A percentile compares a stretch with the other conserved stretches of the same genome.
These are phyloP conservation scores for Acacia confusa DNA, from an alignment of 306 rosid genomes.

Conservation along the genomic window DNA sequence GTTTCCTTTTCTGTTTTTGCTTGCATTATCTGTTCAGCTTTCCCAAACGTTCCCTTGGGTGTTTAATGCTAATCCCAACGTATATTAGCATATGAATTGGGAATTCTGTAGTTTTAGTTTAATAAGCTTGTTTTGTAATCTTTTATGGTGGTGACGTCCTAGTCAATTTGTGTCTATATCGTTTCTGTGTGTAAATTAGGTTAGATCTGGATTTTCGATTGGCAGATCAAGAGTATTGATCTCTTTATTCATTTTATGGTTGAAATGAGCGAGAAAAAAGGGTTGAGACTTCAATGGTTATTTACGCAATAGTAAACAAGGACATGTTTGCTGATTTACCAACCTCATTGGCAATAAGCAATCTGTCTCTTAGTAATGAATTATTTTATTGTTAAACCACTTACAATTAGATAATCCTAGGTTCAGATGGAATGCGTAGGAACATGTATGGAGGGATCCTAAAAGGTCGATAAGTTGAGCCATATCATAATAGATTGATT, in stretches of 20 bases:
- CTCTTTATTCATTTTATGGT: constrained; percentile 13
- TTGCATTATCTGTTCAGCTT: not conserved
- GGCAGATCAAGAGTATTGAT: constrained; percentile 26
- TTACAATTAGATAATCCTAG: not conserved
- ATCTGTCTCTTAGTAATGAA: not conserved
- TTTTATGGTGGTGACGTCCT: constrained; percentile 2
- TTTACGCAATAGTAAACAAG: not conserved
- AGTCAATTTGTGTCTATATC: not conserved
- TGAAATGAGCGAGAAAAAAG: not conserved
- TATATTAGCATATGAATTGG: not conserved
- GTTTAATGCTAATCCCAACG: not conserved
- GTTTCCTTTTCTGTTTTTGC: not conserved
- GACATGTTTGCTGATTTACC: not conserved
- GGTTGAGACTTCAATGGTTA: not conserved
- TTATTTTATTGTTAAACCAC: not conserved
- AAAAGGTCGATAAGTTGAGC: not conserved
- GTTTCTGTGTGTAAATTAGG: constrained; percentile 10
- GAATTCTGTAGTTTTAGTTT: not conserved
- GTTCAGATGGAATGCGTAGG: constrained; percentile 13
- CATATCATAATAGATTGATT: not conserved
- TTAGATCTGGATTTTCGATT: constrained; percentile 48
- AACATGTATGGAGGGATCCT: not conserved
- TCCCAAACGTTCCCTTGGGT: not conserved
- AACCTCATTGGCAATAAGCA: not conserved
- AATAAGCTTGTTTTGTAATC: not conserved